phyloP scores from a whole-genome alignment of 768 basidiomycete species.

The Leccinum boreale region DNA sequence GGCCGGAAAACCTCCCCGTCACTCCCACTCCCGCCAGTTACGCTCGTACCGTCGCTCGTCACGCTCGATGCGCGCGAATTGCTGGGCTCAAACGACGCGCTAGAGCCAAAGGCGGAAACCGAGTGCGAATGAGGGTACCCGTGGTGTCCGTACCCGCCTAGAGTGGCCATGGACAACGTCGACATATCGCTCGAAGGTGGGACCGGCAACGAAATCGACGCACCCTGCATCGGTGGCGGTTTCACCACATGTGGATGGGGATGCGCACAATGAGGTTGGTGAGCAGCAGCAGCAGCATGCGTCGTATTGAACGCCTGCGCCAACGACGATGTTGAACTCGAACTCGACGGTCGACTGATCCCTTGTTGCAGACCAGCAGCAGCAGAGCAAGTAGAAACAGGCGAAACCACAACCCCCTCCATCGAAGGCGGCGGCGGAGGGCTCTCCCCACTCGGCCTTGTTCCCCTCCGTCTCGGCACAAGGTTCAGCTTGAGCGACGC shows the following conservation, averaged over 20 bases:
- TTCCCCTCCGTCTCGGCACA: constrained; percentile 39
- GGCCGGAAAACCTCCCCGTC: constrained; percentile 44
- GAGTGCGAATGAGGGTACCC: constrained; percentile 4
- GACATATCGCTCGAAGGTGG: constrained; percentile 8
- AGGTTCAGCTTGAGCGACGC: constrained; percentile 58
- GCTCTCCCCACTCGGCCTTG: constrained; percentile 9
- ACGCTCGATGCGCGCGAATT: constrained; percentile 32
- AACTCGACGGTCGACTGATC: constrained; percentile 36
- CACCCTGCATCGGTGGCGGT: constrained; percentile 26
- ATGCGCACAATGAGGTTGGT: neutral
- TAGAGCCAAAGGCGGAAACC: constrained; percentile 2
- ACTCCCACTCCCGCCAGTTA: constrained; percentile 30
- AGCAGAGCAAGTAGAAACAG: neutral
- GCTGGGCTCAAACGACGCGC: constrained; percentile 18
- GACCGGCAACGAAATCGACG: constrained; percentile 34
- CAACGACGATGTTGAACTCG: constrained; percentile 38
- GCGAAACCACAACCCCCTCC: neutral
- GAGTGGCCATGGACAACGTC: constrained; percentile 10
- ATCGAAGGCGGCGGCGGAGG: constrained; percentile 20
- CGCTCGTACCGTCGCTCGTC: constrained; percentile 28
- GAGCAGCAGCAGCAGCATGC: neutral
- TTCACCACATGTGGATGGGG: constrained; percentile 12
- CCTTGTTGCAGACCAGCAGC: constrained; percentile 18
- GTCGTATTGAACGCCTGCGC: constrained; percentile 39
- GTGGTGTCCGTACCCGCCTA: neutral